Evolutionary conservation across 768 basidiomycete species (phyloP).

Genomic region (Hemileccinum rubropunctum): DNA sequence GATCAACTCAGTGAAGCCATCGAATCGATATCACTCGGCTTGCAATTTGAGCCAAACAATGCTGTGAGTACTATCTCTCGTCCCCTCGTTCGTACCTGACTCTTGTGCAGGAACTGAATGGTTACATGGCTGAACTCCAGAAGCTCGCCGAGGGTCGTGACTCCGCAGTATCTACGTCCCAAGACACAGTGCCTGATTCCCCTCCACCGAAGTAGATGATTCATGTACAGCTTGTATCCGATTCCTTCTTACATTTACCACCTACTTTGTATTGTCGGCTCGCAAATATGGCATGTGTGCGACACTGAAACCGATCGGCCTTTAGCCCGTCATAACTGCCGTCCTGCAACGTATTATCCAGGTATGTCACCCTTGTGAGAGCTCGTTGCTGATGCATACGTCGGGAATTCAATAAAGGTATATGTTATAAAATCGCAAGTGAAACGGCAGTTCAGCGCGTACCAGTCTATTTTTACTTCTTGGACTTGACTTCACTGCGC

Average conservation of each 20-base stretch:
- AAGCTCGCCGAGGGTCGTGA: conserved; percentile 20
- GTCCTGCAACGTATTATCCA: not conserved
- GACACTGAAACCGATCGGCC: not conserved
- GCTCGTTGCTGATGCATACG: not conserved
- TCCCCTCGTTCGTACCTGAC: conserved; percentile 5
- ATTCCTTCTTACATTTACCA: not conserved
- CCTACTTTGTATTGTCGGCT: conserved; percentile 4
- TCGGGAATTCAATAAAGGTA: not conserved
- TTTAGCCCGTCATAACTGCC: not conserved
- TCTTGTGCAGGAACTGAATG: conserved; percentile 27
- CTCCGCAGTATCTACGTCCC: not conserved
- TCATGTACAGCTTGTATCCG: not conserved
- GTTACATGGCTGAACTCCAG: conserved; percentile 30
- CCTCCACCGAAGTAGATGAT: conserved; percentile 12
- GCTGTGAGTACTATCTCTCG: conserved; percentile 35
- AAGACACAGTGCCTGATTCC: not conserved
- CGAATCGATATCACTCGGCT: conserved; percentile 76
- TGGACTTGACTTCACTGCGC: no score
- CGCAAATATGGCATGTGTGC: conserved; percentile 2
- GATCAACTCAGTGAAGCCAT: conserved; percentile 68
- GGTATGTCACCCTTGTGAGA: not conserved
- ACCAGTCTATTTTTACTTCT: not conserved
- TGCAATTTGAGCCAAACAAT: conserved; percentile 79
- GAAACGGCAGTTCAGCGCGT: not conserved
- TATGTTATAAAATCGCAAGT: not conserved